Evolutionary conservation across 768 basidiomycete species (phyloP), one percentile per base, ranked within the genome.

Genomic region (Hericium erinaceus): DNA sequence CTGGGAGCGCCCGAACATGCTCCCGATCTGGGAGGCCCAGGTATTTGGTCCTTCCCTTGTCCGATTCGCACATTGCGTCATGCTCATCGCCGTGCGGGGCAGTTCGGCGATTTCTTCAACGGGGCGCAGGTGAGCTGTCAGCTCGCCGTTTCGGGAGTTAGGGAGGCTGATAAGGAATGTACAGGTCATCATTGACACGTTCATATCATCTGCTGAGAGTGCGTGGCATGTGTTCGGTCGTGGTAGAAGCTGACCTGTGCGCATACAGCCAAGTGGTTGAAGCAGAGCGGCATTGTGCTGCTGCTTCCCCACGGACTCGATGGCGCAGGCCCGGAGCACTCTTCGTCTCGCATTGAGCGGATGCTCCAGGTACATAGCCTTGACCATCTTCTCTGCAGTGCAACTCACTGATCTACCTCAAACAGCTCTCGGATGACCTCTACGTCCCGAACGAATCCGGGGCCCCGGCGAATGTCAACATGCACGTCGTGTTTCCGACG

Each of bases 71-170:
- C 40, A 16, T 18, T 44, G 18, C 38, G 56, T 60, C 39, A 2
- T 26, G 20, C 55, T 56, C 39, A 51, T 46, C 40, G 55, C 44
- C 51, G 10, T n/a, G 54, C 24, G 18, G 50, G 33, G 10, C 61
- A 88, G 82, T 94, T 94, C 62, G 92, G 92, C 20, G 93, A 95
- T 67, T 97, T 97, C 71, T 89, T 90, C 74, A 95, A 97, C 65
- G 92, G 92, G 2, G 89, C 91, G 11, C 88, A 88, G 70, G 80
- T 79, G 58, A 39, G 67, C 64, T 9, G 20, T 44, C 33, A 33
- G 33, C 33, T 7, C 9, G 33, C 33, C 33, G 33, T 4, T 6
- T 33, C 9, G 33, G 33, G 33, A 33, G 33, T 10, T 33, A 1
- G 8, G 8, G 48, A 38, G 12, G n/a, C 26, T 18, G 22, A 33